These are phyloP conservation scores for Candolleomyces aberdarensis DNA, from an alignment of 768 basidiomycete species.

Conservation along the genomic window DNA sequence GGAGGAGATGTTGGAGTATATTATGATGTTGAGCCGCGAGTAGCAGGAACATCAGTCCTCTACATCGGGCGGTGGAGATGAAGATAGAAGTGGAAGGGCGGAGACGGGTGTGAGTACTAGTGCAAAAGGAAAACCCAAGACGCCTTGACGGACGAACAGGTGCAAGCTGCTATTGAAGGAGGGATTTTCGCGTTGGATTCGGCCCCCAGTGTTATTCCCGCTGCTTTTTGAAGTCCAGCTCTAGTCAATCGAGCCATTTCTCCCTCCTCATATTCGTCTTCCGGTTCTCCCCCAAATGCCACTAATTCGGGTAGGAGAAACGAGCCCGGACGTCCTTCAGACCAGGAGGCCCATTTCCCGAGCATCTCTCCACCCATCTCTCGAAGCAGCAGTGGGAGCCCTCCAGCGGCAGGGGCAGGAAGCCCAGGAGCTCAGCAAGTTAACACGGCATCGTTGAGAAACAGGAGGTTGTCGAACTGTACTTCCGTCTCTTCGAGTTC, in stretches of 20 bases:
- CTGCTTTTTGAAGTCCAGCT: not conserved
- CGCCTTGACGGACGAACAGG: constrained; percentile 9
- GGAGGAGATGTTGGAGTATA: constrained; percentile 72
- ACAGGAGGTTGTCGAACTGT: not conserved
- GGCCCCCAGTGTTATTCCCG: too few species aligned
- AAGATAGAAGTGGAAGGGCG: constrained; percentile 7
- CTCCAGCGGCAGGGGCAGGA: not conserved
- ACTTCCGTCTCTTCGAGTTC: not conserved
- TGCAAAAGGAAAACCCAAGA: constrained; percentile 16
- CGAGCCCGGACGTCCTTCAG: not conserved
- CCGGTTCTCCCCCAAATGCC: not conserved
- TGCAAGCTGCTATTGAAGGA: constrained; percentile 35
- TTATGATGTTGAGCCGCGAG: constrained; percentile 82
- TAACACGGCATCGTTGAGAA: not conserved
- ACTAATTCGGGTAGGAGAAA: not conserved
- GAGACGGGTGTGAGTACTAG: not conserved
- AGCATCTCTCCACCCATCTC: not conserved
- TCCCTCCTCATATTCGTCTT: not conserved
- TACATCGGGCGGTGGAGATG: constrained; percentile 16
- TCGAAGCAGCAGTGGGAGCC: not conserved
- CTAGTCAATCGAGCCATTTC: not conserved
- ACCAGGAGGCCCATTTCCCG: not conserved
- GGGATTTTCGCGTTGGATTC: constrained; percentile 42
- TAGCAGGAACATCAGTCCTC: constrained; percentile 41
- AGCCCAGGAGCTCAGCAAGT: not conserved